Conservation (phyloP, 257 asterid genomes). For the Nicotiana tabacum region DNA sequence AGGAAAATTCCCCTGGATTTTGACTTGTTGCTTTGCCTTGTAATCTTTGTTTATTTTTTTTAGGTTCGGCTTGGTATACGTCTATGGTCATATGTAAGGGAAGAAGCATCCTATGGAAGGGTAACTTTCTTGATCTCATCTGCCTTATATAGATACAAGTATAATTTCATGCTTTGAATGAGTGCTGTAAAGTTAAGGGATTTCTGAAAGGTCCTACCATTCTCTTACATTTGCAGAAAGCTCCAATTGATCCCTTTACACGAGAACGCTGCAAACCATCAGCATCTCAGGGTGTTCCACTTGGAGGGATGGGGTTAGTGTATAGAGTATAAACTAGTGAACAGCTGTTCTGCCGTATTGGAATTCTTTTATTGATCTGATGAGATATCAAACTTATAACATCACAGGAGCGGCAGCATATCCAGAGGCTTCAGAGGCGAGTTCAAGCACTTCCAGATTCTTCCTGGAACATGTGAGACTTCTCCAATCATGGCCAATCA, state of each 20-base stretch:
- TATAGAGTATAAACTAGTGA: neutral
- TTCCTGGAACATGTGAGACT: constrained; percentile 92
- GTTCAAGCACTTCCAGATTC: constrained; percentile 85
- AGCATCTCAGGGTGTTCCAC: constrained; percentile 95
- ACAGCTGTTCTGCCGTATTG: neutral
- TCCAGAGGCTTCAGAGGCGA: constrained; percentile 99
- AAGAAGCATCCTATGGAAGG: constrained; percentile 99
- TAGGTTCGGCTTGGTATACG: constrained; percentile 93
- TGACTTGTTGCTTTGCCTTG: constrained; percentile 14
- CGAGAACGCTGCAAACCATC: constrained; percentile 92
- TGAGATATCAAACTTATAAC: constrained; percentile 15
- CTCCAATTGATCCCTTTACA: constrained; percentile 95
- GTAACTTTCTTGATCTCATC: constrained; percentile 39
- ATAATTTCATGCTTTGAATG: neutral
- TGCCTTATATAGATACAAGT: neutral
- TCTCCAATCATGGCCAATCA: constrained; percentile 98
- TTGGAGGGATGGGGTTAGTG: constrained; percentile 99
- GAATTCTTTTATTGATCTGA: neutral
- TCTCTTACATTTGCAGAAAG: constrained; percentile 53
- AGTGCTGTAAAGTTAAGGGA: neutral
- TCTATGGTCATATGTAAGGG: constrained; percentile 82
- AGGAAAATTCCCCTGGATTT: neutral
- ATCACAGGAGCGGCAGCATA: constrained; percentile 95
- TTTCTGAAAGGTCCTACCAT: neutral
- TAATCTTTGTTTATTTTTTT: neutral